Evolutionary conservation across 1,284 basidiomycete genomes (phyloP).

Genomic region (Malassezia restricta): DNA sequence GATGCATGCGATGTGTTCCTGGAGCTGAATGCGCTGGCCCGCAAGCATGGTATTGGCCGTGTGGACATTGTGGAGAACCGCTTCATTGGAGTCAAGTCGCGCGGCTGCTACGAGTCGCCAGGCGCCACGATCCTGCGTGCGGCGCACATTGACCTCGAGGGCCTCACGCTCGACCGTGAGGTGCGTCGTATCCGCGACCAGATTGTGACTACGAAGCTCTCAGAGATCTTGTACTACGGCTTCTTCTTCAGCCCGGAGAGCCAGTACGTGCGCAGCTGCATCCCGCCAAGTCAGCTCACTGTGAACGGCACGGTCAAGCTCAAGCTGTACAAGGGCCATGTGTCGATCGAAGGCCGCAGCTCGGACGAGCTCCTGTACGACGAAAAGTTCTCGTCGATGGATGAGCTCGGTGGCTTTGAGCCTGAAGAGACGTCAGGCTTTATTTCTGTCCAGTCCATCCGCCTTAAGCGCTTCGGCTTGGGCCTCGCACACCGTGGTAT

Average conservation of each 20-base stretch:
- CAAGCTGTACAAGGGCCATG: conserved; percentile 92
- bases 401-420: conserved; percentile 93
- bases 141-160: conserved; percentile 93
- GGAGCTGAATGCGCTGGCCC: conserved; percentile 75
- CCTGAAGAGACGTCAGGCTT: conserved; percentile 40
- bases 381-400: conserved; percentile 95
- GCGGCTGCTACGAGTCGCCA: conserved; percentile 96
- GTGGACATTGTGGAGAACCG: conserved; percentile 99
- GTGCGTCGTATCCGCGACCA: conserved; percentile 87
- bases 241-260: conserved; percentile 92
- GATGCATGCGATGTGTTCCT: conserved; percentile 94
- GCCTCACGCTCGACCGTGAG: conserved; percentile 90
- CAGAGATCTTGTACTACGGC: conserved; percentile 86
- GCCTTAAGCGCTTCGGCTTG: conserved; percentile 38
- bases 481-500: conserved; percentile 31
- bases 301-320: conserved; percentile 86
- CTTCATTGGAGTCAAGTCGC: conserved; percentile 96
- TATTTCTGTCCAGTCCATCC: conserved; percentile 42
- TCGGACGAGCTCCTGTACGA: conserved; percentile 86
- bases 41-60: conserved; percentile 88
- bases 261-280: conserved; percentile 65
- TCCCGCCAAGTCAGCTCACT: conserved; percentile 79
- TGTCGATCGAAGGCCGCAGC: conserved; percentile 78
- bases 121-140: conserved; percentile 88
- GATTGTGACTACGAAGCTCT: conserved; percentile 80